Evolutionary conservation across 2,329 filamentous ascomycete genomes (phyloP), one percentile per base, ranked within the genome.

Genomic region (Alternaria ethzedia): DNA sequence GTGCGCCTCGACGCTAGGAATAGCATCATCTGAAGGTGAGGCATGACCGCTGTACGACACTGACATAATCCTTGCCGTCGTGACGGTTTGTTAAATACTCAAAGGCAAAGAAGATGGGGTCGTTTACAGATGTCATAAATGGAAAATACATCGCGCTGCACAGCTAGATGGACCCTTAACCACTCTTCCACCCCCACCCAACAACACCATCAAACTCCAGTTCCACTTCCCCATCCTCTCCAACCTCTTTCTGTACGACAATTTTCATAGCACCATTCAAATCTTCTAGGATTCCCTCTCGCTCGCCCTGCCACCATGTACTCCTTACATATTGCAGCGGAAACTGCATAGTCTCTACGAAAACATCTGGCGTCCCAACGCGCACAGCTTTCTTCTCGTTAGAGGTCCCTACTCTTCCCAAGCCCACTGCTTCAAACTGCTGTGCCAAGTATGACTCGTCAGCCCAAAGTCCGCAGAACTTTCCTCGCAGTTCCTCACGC

Each of bases 251-350:
- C 32, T 51, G 26, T 23, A 51, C 49, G 5, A 51, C 23, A 1
- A 10, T 26, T 62, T 67, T 63, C 25, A 50, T 46, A 23, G 59
- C 41, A 15, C 68, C 47, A 46, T 30, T 54, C n/a, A 71, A 45
- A 28, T 59, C 57, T 52, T 57, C 51, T n/a, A 66, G 3, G 41
- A 54, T 54, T 36, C 54, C 51, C 11, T 65, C 63, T 57, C 64
- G 70, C 63, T 66, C 61, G 23, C 54, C 59, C 59, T 72, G 68
- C 5, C 57, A 57, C 74, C 70, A 73, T 21, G 30, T 56, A 51
- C 26, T 49, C 49, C 44, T 56, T 21, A 77, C 25, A 36, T 73
- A 26, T 4, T 26, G 44, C 23, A 76, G 32, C 46, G 68, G 64
- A 59, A 75, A 64, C 28, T 49, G 45, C 67, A 76, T 71, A 5